These are phyloP conservation scores for Alternaria gaisen DNA, from an alignment of 2,329 filamentous ascomycete genomes.

Conservation along the genomic window DNA sequence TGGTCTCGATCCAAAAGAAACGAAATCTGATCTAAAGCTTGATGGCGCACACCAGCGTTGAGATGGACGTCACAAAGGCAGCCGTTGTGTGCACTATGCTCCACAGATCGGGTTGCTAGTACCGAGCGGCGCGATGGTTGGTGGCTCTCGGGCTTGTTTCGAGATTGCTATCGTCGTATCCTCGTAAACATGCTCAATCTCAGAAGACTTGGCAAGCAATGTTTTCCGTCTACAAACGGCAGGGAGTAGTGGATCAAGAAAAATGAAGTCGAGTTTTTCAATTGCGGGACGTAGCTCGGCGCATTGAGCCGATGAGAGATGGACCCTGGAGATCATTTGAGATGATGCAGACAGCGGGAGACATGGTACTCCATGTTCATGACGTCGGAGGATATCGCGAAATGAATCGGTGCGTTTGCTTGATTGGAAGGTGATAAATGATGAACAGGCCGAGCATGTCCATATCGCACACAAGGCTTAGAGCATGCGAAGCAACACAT, in stretches of 20 bases:
- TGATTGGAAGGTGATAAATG: constrained; percentile 1
- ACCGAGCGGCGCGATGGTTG: constrained; percentile 16
- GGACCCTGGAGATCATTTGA: constrained; percentile 27
- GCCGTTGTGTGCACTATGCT: constrained; percentile 27
- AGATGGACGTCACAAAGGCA: constrained; percentile 13
- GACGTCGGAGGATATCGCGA: constrained; percentile 21
- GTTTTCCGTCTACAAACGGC: constrained; percentile 7
- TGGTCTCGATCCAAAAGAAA: constrained; percentile 3
- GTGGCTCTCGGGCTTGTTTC: constrained; percentile 19
- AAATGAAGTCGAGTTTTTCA: constrained; percentile 12
- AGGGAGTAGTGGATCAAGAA: constrained; percentile 22
- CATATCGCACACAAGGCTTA: constrained; percentile 5
- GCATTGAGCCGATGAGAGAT: constrained; percentile 11
- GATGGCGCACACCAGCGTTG: constrained; percentile 13
- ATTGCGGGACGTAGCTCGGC: constrained; percentile 11
- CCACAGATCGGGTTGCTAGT: constrained; percentile 26
- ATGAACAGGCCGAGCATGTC: constrained; percentile 20
- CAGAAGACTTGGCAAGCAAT: constrained; percentile 10
- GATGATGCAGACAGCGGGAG: constrained; percentile 17
- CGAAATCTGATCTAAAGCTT: constrained; percentile 5
- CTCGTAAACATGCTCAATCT: constrained; percentile 17
- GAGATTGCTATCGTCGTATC: constrained; percentile 16
- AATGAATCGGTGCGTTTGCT: background rate
- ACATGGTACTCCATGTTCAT: constrained; percentile 24
- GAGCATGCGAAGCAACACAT: constrained; percentile 11